These are phyloP conservation scores for Sphaerostilbella broomeana DNA, from an alignment of 2,329 filamentous ascomycete species.

Conservation along the genomic window DNA sequence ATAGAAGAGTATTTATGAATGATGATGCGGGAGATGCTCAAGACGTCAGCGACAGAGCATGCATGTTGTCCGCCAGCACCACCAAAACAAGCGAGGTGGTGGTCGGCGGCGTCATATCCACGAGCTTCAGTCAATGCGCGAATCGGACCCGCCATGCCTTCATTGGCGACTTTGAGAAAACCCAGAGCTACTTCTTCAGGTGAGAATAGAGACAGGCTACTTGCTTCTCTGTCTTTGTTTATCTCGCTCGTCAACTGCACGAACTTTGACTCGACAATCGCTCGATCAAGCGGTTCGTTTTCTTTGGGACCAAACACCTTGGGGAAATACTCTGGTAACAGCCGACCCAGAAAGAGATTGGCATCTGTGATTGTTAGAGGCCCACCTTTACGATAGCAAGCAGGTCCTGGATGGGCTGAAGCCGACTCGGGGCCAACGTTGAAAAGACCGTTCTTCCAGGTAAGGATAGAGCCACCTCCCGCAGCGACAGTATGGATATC, in stretches of 20 bases:
- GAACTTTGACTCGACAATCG: conserved; percentile 35
- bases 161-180: conserved; percentile 32
- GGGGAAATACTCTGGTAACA: conserved; percentile 58
- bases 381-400: conserved; percentile 66
- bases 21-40: conserved; percentile 37
- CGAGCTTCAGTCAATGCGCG: conserved; percentile 30
- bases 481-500: conserved; percentile 79
- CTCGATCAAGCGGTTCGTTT: conserved; percentile 30
- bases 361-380: conserved; percentile 68
- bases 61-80: conserved; percentile 39
- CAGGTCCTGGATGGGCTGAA: conserved; percentile 63
- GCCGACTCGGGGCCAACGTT: conserved; percentile 67
- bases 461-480: conserved; percentile 64
- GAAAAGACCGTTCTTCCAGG: conserved; percentile 66
- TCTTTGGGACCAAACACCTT: conserved; percentile 42
- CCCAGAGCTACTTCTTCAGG: conserved; percentile 31
- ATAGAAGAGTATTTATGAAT: conserved; percentile 41
- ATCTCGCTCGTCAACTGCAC: conserved; percentile 35
- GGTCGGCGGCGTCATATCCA: conserved; percentile 29
- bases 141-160: conserved; percentile 31
- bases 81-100: conserved; percentile 32
- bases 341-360: conserved; percentile 60
- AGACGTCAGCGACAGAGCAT: conserved; percentile 34
- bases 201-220: conserved; percentile 21
- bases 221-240: conserved; percentile 29